phyloP scores from a whole-genome alignment of 78 protist species.

The Dictyostelium capitatum region DNA sequence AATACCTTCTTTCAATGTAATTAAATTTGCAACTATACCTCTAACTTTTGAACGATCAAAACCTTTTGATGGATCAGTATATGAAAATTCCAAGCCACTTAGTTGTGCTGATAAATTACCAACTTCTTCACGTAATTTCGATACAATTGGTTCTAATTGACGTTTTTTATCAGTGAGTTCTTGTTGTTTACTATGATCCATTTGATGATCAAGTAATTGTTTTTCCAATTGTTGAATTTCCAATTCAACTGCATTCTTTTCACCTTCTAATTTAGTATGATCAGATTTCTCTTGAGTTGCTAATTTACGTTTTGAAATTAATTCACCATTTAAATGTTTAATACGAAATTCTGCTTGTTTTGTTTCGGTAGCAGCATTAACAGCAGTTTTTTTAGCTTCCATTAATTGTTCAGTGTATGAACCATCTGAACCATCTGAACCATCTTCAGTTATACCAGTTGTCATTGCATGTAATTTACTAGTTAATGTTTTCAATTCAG shows the following conservation, averaged over 20 bases:
- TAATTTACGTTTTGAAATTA: background rate
- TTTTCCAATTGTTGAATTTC: conserved; percentile 43
- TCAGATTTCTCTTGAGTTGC: conserved; percentile 30
- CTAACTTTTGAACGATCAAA: conserved; percentile 90
- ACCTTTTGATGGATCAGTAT: conserved; percentile 82
- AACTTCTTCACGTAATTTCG: conserved; percentile 50
- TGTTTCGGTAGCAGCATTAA: conserved; percentile 27
- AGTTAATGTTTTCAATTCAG: conserved; percentile 39
- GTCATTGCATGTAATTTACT: conserved; percentile 41
- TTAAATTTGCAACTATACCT: conserved; percentile 94
- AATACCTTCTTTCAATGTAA: conserved; percentile 74
- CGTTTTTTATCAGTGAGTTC: conserved; percentile 29
- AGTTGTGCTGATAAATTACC: conserved; percentile 43
- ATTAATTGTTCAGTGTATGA: conserved; percentile 71
- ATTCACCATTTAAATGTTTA: conserved; percentile 50
- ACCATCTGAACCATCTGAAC: conserved; percentile 40
- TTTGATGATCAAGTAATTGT: background rate
- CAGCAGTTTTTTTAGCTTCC: conserved; percentile 73
- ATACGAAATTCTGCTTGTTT: conserved; percentile 75
- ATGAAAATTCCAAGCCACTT: conserved; percentile 87
- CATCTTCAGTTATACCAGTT: conserved; percentile 58
- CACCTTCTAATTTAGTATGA: conserved; percentile 13
- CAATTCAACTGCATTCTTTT: conserved; percentile 2
- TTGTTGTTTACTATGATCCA: background rate
- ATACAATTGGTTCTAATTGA: conserved; percentile 34